Conservation (phyloP, 2,329 filamentous ascomycete species). For the Fonsecaea pedrosoi region DNA sequence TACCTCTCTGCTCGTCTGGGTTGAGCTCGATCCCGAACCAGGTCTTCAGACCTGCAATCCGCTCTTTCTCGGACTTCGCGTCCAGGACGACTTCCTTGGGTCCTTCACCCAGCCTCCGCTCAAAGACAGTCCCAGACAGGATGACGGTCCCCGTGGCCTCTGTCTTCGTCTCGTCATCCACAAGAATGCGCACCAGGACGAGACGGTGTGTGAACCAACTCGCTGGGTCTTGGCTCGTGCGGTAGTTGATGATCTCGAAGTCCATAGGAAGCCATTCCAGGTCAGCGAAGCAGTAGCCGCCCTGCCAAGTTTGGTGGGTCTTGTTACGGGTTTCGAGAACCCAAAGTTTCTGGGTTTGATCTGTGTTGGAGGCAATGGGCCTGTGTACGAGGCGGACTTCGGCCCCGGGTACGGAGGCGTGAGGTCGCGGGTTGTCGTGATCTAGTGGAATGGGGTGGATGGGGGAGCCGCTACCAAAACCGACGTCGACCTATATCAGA, state of each 20-base stretch:
- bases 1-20: slow-evolving; percentile 58
- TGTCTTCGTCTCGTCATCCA: slow-evolving; percentile 55
- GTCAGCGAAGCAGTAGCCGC: slow-evolving; percentile 70
- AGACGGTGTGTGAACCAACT: slow-evolving; percentile 64
- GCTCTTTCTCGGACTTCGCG: slow-evolving; percentile 60
- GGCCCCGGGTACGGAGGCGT: slow-evolving; percentile 59
- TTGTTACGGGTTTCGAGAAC: slow-evolving; percentile 32
- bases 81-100: slow-evolving; percentile 60
- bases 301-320: slow-evolving; percentile 55
- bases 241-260: slow-evolving; percentile 67
- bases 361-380: slow-evolving; percentile 44
- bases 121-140: slow-evolving; percentile 57
- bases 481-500: slow-evolving; percentile 22
- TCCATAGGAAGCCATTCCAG: slow-evolving; percentile 68
- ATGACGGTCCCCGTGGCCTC: slow-evolving; percentile 61
- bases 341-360: slow-evolving; percentile 25
- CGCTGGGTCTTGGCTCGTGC: slow-evolving; percentile 56
- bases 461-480: slow-evolving; percentile 42
- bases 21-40: slow-evolving; percentile 62
- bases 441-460: slow-evolving; percentile 41
- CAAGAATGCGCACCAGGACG: slow-evolving; percentile 62
- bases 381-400: slow-evolving; percentile 62
- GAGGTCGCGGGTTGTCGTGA: slow-evolving; percentile 37
- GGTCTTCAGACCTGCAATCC: slow-evolving; percentile 58
- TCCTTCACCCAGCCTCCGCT: slow-evolving; percentile 19